Evolutionary conservation across 2,329 filamentous ascomycete genomes (phyloP).

Genomic region (Ophiocordyceps polyrhachis-furcata): DNA sequence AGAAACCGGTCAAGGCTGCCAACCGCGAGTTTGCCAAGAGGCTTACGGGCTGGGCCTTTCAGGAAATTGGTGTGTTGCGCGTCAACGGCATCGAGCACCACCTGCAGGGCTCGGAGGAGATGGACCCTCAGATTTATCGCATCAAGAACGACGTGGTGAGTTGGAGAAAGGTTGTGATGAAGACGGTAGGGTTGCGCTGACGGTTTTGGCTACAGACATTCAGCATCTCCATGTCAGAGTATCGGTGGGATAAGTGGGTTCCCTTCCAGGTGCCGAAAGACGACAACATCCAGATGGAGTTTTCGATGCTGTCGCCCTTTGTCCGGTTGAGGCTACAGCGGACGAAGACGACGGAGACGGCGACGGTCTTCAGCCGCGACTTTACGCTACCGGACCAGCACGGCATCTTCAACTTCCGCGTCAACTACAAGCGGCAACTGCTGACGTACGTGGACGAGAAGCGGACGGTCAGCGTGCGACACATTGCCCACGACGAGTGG

Average conservation of each 20-base stretch:
- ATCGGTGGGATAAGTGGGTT: slow-evolving; percentile 50
- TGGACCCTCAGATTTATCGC: slow-evolving; percentile 79
- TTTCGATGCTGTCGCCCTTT: slow-evolving; percentile 97
- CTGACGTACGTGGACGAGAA: slow-evolving; percentile 82
- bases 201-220: slow-evolving; percentile 40
- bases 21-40: slow-evolving; percentile 77
- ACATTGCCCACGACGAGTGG: slow-evolving; percentile 96
- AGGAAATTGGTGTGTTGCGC: slow-evolving; percentile 77
- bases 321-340: slow-evolving; percentile 61
- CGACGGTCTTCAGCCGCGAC: slow-evolving; percentile 51
- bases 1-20: slow-evolving; percentile 39
- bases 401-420: slow-evolving; percentile 94
- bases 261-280: slow-evolving; percentile 52
- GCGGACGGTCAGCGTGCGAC: slow-evolving; percentile 80
- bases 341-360: slow-evolving; percentile 38
- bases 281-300: slow-evolving; percentile 82
- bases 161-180: too few species aligned
- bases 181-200: too few species aligned
- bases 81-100: slow-evolving; percentile 72
- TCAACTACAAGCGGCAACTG: slow-evolving; percentile 96
- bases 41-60: slow-evolving; percentile 87
- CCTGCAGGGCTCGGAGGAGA: slow-evolving; percentile 32
- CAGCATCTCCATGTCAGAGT: slow-evolving; percentile 78
- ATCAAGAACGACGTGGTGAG: slow-evolving; percentile 93
- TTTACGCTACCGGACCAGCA: slow-evolving; percentile 91